phyloP scores from a whole-genome alignment of 2,329 filamentous ascomycete species.

The Colletotrichum nymphaeae region DNA sequence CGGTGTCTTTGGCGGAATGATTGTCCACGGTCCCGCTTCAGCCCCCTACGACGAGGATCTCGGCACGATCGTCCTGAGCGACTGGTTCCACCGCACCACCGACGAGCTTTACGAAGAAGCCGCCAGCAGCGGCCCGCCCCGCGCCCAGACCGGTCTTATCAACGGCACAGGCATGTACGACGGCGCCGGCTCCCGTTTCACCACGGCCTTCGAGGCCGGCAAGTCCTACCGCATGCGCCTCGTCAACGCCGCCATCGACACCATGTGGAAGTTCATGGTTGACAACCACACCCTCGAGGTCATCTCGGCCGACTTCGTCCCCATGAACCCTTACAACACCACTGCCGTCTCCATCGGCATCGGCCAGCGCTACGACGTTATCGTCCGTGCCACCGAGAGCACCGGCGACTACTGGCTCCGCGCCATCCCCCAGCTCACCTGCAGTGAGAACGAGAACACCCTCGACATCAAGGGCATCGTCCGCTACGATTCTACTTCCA shows the following conservation, averaged over 20 bases:
- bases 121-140: conserved; percentile 46
- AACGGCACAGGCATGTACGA: conserved; percentile 54
- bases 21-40: conserved; percentile 70
- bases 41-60: conserved; percentile 73
- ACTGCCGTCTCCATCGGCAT: conserved; percentile 61
- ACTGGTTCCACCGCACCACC: conserved; percentile 64
- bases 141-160: conserved; percentile 57
- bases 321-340: conserved; percentile 65
- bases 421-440: conserved; percentile 53
- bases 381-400: conserved; percentile 54
- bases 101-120: conserved; percentile 48
- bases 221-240: conserved; percentile 60
- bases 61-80: conserved; percentile 67
- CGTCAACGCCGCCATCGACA: conserved; percentile 58
- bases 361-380: conserved; percentile 59
- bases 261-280: conserved; percentile 61
- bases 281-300: conserved; percentile 68
- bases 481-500: conserved; percentile 48
- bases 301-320: conserved; percentile 67
- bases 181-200: conserved; percentile 47
- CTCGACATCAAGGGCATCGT: conserved; percentile 63
- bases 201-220: conserved; percentile 53
- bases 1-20: conserved; percentile 69
- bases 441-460: conserved; percentile 51
- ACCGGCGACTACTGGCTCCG: conserved; percentile 60